Conservation (phyloP, 2,329 filamentous ascomycete species). For the Fusarium napiforme region DNA sequence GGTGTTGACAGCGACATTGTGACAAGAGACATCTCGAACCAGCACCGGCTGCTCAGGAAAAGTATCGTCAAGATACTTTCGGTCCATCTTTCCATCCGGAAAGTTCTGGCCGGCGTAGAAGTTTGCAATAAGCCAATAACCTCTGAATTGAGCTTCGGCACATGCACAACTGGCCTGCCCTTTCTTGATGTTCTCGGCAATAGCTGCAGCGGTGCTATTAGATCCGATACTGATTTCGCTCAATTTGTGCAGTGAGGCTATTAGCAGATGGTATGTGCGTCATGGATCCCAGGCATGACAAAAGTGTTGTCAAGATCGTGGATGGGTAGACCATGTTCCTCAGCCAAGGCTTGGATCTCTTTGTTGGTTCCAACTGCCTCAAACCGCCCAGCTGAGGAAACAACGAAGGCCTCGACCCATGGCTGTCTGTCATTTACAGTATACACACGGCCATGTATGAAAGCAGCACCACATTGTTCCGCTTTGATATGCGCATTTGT, state of each 20-base stretch:
- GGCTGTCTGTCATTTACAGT: not conserved
- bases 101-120: not conserved
- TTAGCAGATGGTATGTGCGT: not conserved
- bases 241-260: not conserved
- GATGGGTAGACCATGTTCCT: not conserved
- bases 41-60: not conserved
- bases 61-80: not conserved
- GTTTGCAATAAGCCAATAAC: not conserved
- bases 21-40: not conserved
- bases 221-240: not conserved
- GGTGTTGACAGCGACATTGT: not conserved
- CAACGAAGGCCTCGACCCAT: not conserved
- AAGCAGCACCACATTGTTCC: not conserved
- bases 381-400: not conserved
- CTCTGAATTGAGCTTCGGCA: not conserved
- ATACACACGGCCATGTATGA: not conserved
- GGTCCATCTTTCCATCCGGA: not conserved
- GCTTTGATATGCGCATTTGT: rapidly evolving
- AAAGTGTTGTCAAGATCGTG: not conserved
- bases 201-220: not conserved
- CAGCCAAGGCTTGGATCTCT: not conserved
- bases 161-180: not conserved
- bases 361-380: not conserved
- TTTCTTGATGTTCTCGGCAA: not conserved
- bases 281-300: not conserved